Percentiles rank a stretch among this genome's conserved stretches.
These are phyloP conservation scores for Haplographium delicatum DNA, from an alignment of 495 filamentous ascomycete genomes.

Conservation along the genomic window DNA sequence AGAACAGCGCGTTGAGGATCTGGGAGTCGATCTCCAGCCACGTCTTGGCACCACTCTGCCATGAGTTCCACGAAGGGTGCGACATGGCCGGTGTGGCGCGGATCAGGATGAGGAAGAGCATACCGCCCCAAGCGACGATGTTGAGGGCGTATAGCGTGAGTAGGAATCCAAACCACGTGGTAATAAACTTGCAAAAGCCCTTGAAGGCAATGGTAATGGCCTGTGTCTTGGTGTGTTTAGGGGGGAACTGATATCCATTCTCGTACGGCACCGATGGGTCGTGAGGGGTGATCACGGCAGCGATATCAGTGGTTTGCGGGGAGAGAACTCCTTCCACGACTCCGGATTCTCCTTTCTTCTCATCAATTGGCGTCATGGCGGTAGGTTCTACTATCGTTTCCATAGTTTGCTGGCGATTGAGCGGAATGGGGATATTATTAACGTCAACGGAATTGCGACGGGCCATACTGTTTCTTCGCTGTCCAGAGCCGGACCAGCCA, in stretches of 20 bases:
- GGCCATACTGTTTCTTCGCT: constrained; percentile 19
- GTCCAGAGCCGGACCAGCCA: constrained; percentile 21
- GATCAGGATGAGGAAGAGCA: constrained; percentile 82
- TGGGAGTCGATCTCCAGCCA: constrained; percentile 86
- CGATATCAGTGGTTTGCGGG: background rate
- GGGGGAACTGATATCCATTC: constrained; percentile 68
- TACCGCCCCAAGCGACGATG: constrained; percentile 82
- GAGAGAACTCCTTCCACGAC: background rate
- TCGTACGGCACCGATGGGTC: constrained; percentile 20
- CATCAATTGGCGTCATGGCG: constrained; percentile 5
- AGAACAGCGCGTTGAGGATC: constrained; percentile 80
- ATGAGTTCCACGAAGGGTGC: constrained; percentile 47
- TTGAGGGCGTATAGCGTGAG: constrained; percentile 75
- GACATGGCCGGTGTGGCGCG: constrained; percentile 77
- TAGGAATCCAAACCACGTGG: constrained; percentile 68
- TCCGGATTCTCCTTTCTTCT: constrained; percentile 3
- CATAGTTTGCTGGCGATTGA: constrained; percentile 6
- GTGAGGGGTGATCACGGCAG: constrained; percentile 11
- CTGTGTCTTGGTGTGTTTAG: constrained; percentile 53
- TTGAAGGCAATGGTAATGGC: constrained; percentile 46
- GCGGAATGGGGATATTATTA: too few species aligned
- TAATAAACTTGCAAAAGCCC: constrained; percentile 49
- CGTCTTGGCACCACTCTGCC: constrained; percentile 57
- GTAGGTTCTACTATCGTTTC: background rate
- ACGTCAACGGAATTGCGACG: constrained; percentile 12